Conservation (phyloP, 306 rosid species). For the Pterocarpus santalinus region DNA sequence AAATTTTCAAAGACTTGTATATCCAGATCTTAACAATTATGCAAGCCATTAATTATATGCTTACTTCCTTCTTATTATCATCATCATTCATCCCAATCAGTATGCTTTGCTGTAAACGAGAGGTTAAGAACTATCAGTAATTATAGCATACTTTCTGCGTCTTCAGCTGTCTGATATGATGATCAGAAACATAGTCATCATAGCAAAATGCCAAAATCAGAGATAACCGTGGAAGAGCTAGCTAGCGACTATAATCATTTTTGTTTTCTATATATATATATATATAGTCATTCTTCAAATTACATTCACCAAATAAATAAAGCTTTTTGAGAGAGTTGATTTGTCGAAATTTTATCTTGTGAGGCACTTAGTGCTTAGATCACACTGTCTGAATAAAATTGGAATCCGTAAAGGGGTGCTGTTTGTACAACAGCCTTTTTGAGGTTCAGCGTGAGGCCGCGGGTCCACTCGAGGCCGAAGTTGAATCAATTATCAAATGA, state of each 20-base stretch:
- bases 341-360: background rate
- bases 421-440: constrained; percentile 25
- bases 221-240: no score
- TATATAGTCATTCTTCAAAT: no score
- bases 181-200: background rate
- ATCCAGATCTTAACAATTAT: background rate
- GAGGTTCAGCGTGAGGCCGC: background rate
- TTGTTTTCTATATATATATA: no score
- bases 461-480: constrained; percentile 37
- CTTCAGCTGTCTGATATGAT: background rate
- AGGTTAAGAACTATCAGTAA: background rate
- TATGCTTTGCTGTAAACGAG: background rate
- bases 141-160: constrained; percentile 15
- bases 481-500: constrained; percentile 52
- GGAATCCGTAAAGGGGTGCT: constrained; percentile 24
- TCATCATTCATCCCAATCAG: background rate
- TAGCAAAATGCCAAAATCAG: no score
- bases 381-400: constrained; percentile 30
- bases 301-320: no score
- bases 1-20: background rate
- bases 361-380: background rate
- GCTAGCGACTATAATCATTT: no score
- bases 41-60: background rate
- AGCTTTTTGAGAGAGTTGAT: no score
- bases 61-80: background rate